A percentile compares a stretch with the other conserved stretches of the same genome.
Conservation (phyloP, 2,329 filamentous ascomycete species). For the Aspergillus persii region DNA sequence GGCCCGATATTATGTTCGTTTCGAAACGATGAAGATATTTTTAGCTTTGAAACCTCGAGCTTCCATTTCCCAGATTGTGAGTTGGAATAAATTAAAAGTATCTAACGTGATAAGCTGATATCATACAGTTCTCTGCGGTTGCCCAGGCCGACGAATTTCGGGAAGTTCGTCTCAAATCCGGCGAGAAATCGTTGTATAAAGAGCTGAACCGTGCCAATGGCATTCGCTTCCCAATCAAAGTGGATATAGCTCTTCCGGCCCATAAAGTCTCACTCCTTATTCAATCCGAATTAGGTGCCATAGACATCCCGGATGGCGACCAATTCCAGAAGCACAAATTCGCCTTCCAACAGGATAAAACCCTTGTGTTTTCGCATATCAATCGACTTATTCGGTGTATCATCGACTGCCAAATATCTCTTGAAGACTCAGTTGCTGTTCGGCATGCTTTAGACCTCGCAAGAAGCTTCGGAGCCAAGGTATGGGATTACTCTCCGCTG, state of each 20-base stretch:
- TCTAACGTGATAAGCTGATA: slow-evolving; percentile 10
- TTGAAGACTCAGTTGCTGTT: slow-evolving; percentile 64
- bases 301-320: slow-evolving; percentile 62
- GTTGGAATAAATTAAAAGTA: slow-evolving; percentile 23
- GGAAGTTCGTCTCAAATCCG: slow-evolving; percentile 67
- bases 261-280: slow-evolving; percentile 78
- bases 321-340: slow-evolving; percentile 54
- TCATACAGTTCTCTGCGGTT: slow-evolving; percentile 60
- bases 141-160: slow-evolving; percentile 70
- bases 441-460: slow-evolving; percentile 72
- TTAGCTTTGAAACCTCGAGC: slow-evolving; percentile 61
- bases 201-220: slow-evolving; percentile 67
- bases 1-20: slow-evolving; percentile 77
- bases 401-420: slow-evolving; percentile 66
- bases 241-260: slow-evolving; percentile 61
- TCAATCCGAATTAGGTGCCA: slow-evolving; percentile 69
- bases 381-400: slow-evolving; percentile 72
- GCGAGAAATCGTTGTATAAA: slow-evolving; percentile 68
- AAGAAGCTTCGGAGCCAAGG: slow-evolving; percentile 69
- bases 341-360: slow-evolving; percentile 61
- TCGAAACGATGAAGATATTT: slow-evolving; percentile 74
- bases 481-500: slow-evolving; percentile 78
- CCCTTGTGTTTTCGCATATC: slow-evolving; percentile 64
- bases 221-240: slow-evolving; percentile 69
- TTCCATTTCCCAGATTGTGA: slow-evolving; percentile 66